phyloP scores from a whole-genome alignment of 139 green algal species.

The Asterochloris erici region DNA sequence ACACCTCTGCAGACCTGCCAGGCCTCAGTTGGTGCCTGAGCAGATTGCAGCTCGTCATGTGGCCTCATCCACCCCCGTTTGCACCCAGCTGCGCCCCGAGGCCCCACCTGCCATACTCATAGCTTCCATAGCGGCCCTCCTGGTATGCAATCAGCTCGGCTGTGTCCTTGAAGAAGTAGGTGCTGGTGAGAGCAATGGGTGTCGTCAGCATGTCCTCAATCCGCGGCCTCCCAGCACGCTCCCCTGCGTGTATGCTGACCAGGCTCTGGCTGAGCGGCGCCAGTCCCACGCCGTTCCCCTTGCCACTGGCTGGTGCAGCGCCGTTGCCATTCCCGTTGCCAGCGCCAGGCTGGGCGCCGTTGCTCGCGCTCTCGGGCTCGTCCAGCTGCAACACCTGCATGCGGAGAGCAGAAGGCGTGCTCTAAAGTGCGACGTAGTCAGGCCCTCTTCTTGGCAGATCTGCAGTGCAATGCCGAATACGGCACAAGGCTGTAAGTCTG shows the following conservation, averaged over 20 bases:
- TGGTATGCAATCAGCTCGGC: slow-evolving; percentile 95
- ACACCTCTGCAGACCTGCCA: no score
- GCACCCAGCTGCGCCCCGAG: no score
- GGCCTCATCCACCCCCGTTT: no score
- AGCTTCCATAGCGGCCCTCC: slow-evolving; percentile 86
- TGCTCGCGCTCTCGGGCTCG: no score
- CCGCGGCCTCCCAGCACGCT: slow-evolving; percentile 74
- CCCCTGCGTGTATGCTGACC: slow-evolving; percentile 68
- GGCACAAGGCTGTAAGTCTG: no score
- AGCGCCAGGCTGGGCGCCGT: background rate
- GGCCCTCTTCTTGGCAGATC: no score
- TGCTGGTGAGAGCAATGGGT: slow-evolving; percentile 95
- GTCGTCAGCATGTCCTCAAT: slow-evolving; percentile 94
- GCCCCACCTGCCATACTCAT: slow-evolving; percentile 64
- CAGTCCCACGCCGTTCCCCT: background rate
- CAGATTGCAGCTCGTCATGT: no score
- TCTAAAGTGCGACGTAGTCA: no score
- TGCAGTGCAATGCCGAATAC: no score
- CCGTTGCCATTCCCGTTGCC: background rate
- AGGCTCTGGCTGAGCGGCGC: slow-evolving; percentile 19
- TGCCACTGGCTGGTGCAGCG: background rate
- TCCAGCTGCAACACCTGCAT: no score
- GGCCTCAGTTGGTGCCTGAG: no score
- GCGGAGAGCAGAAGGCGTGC: no score
- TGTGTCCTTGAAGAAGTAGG: slow-evolving; percentile 91